Percentiles rank a stretch among this genome's conserved stretches.
Conservation (phyloP, 495 filamentous ascomycete genomes). For the Xylaria longipes region DNA sequence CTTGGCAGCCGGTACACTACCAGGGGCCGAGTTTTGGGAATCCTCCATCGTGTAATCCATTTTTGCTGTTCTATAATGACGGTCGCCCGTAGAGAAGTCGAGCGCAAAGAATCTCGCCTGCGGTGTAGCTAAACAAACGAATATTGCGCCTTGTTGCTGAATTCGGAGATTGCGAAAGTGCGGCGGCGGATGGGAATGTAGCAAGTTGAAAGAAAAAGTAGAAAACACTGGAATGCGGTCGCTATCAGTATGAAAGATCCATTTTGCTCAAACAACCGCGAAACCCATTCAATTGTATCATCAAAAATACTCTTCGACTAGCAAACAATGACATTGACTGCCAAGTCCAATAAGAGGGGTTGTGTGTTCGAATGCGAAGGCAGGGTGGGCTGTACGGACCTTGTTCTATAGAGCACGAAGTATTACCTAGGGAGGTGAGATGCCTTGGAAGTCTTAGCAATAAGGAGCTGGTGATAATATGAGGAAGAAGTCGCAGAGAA, state of each 20-base stretch:
- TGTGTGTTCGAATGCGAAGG: slow-evolving; percentile 8
- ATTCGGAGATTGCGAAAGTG: slow-evolving; percentile 4
- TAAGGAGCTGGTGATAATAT: slow-evolving; percentile 13
- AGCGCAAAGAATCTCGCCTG: background rate
- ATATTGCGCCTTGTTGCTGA: background rate
- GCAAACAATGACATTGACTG: background rate
- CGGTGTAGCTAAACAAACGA: background rate
- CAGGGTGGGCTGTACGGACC: slow-evolving; percentile 35
- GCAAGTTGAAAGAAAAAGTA: slow-evolving; percentile 30
- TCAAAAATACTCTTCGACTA: background rate
- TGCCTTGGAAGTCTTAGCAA: slow-evolving; percentile 5
- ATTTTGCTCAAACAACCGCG: background rate
- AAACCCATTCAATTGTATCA: background rate
- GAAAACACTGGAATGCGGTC: slow-evolving; percentile 34
- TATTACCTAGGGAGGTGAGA: slow-evolving; percentile 23
- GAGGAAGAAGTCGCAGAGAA: slow-evolving; percentile 15
- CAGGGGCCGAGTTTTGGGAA: slow-evolving; percentile 72
- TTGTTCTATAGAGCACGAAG: slow-evolving; percentile 23
- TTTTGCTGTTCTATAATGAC: slow-evolving; percentile 34
- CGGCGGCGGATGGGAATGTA: slow-evolving; percentile 22
- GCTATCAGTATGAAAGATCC: slow-evolving; percentile 35
- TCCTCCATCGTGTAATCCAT: slow-evolving; percentile 75
- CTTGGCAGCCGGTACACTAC: slow-evolving; percentile 61
- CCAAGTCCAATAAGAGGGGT: background rate
- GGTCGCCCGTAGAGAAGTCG: background rate